These are phyloP conservation scores for Coemansia sp. DNA, from an alignment of 192 early-diverging fungal genomes.

Conservation along the genomic window DNA sequence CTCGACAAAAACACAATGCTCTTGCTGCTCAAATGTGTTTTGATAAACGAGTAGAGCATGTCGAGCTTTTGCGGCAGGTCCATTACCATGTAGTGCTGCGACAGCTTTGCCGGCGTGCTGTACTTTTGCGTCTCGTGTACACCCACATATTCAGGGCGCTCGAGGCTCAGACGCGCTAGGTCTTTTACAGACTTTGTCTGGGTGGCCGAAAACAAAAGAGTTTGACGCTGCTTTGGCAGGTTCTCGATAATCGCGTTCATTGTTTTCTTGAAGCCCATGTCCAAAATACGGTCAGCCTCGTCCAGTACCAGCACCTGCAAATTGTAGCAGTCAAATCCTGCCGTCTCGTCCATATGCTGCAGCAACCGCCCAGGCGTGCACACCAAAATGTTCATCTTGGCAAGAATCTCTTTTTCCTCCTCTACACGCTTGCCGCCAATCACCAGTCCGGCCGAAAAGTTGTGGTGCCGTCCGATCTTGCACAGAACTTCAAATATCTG, in stretches of 20 bases:
- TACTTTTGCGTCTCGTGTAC: constrained; percentile 83
- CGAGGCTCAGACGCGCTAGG: constrained; percentile 84
- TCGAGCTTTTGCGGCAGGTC: constrained; percentile 91
- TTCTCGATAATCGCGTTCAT: constrained; percentile 83
- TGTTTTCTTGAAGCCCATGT: constrained; percentile 82
- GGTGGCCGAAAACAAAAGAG: constrained; percentile 95
- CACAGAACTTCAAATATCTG: constrained; percentile 91
- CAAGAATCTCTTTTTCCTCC: constrained; percentile 70
- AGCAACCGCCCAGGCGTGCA: constrained; percentile 80
- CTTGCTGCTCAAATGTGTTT: constrained; percentile 88
- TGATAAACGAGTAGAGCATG: constrained; percentile 92
- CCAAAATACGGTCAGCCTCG: constrained; percentile 84
- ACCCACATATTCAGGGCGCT: constrained; percentile 91
- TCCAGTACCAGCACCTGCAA: constrained; percentile 76
- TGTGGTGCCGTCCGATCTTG: constrained; percentile 69
- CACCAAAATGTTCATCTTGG: constrained; percentile 80
- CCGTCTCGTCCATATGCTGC: constrained; percentile 91
- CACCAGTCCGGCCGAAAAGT: constrained; percentile 89
- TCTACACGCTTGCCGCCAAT: constrained; percentile 93
- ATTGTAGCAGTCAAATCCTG: constrained; percentile 83
- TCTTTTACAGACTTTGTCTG: constrained; percentile 97
- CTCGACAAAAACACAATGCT: constrained; percentile 91
- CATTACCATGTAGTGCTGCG: constrained; percentile 84
- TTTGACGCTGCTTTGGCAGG: constrained; percentile 83
- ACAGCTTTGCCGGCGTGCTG: constrained; percentile 79